A percentile compares a stretch with the other conserved stretches of the same genome.
phyloP scores from a whole-genome alignment of 2,329 filamentous ascomycete species.

The Penicillium sp. region DNA sequence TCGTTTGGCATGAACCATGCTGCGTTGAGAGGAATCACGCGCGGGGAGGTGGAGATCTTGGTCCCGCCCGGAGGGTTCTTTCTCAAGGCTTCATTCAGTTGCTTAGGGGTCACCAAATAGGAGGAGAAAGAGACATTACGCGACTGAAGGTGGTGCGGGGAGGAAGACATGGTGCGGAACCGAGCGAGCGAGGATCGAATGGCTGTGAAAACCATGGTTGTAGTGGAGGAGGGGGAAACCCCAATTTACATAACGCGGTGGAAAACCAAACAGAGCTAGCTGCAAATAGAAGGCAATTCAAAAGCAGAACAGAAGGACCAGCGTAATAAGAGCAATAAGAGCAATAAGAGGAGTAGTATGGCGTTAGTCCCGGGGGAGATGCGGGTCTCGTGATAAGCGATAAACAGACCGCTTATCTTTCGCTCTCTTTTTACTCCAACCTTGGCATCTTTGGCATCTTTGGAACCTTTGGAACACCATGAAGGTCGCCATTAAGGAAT shows the following conservation, averaged over 20 bases:
- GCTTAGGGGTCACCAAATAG: conserved; percentile 82
- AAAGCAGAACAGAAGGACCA: not conserved
- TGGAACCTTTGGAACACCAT: conserved; percentile 51
- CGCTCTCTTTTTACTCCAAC: conserved; percentile 4
- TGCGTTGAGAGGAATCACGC: conserved; percentile 85
- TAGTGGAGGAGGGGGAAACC: conserved; percentile 1
- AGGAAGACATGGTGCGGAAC: conserved; percentile 28
- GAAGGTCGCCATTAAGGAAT: conserved; percentile 94
- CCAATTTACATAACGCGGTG: conserved; percentile 31
- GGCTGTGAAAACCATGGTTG: conserved; percentile 38
- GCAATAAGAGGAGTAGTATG: conserved; percentile 11
- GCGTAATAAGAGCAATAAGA: not conserved
- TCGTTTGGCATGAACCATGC: conserved; percentile 98
- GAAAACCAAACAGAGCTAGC: not conserved
- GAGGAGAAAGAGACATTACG: conserved; percentile 64
- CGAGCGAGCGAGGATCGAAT: conserved; percentile 33
- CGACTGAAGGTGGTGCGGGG: conserved; percentile 35
- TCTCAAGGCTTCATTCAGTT: conserved; percentile 78
- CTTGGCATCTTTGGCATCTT: no score
- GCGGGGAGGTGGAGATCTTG: conserved; percentile 76
- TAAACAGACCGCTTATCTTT: conserved; percentile 13
- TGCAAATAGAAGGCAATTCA: not conserved
- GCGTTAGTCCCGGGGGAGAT: conserved; percentile 20
- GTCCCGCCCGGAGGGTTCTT: conserved; percentile 69
- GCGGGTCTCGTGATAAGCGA: conserved; percentile 16